Conservation (phyloP, 768 basidiomycete species). For the Collybia nuda region DNA sequence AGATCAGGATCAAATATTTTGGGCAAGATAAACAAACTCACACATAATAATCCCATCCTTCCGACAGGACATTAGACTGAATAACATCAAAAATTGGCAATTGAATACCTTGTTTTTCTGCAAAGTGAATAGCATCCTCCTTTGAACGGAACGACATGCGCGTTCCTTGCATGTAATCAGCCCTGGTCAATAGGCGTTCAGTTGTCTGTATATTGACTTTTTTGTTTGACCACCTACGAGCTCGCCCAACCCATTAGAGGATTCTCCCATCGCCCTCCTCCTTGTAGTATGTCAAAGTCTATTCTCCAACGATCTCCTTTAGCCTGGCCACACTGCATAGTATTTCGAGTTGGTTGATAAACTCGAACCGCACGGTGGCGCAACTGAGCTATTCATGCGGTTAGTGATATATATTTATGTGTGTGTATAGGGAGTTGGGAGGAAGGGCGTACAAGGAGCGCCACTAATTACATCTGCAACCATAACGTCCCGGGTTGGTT, state of each 20-base stretch:
- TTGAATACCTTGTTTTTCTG: constrained; percentile 88
- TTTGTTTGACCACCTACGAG: constrained; percentile 59
- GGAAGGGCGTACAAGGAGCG: constrained; percentile 64
- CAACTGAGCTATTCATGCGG: constrained; percentile 60
- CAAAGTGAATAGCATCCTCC: constrained; percentile 92
- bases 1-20: constrained; percentile 9
- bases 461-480: constrained; percentile 85
- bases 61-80: constrained; percentile 10
- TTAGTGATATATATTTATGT: constrained; percentile 1
- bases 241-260: constrained; percentile 96
- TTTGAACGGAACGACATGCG: constrained; percentile 79
- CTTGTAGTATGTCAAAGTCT: constrained; percentile 90
- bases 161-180: constrained; percentile 95
- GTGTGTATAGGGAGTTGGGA: not conserved
- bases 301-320: constrained; percentile 90
- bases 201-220: no score
- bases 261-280: constrained; percentile 95
- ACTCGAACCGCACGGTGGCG: constrained; percentile 87
- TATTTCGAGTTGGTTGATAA: constrained; percentile 89
- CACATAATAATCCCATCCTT: constrained; percentile 94
- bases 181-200: constrained; percentile 40
- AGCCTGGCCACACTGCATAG: constrained; percentile 90
- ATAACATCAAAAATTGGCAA: not conserved
- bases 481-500: constrained; percentile 59
- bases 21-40: constrained; percentile 38